Base-by-base conservation (phyloP, 2,329 filamentous ascomycete genomes). In the Exophiala xenobiotica region DNA sequence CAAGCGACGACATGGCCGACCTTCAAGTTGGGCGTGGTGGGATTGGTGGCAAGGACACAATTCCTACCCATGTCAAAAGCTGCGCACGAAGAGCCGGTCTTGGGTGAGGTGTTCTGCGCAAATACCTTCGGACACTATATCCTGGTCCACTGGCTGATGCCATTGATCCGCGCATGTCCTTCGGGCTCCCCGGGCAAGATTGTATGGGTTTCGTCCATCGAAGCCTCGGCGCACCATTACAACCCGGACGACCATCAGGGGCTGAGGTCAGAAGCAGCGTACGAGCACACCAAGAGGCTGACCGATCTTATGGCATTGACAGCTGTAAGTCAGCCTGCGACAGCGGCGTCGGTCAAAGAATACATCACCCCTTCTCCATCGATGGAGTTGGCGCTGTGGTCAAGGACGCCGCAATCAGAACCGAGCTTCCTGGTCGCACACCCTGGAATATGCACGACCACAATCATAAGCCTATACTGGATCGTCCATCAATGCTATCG, bases 121-220 rank as follows among this genome's bases (percentile, higher is more conserved):
- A 97, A 97, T 65, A 80, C 96, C 23, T 97, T 99, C 66, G 93
- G 93, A 0, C 93, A 99, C 72, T 97, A 99, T 67, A 73, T 96
- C 64, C 82, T 99, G 19, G 82, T 82, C 12, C 91, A 96, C 68
- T 83, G 86, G 64, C 78, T 97, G 8, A 78, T 87, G 60, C 86
- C 89, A 0, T 75, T 96, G 8, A 78, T 99, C 61, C 72, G 74
- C 62, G 74, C 81, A 44, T 61, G 63, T 33, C 58, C 70, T 50
- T 57, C 70, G 31, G 65, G 74, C 3, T 73, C 75, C 1, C 65
- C 67, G 2, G 87, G 83, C 6, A 82, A 90, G 44, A 79, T 99
- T 46, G 80, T 97, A 57, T 97, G 92, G 91, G 83, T 90, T 7
- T 88, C 86, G 56, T 95, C 87, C 63, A 73, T 96, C 42, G 91